Evolutionary conservation across 2,329 filamentous ascomycete species (phyloP).

Genomic region (Furcasterigmium furcatum): DNA sequence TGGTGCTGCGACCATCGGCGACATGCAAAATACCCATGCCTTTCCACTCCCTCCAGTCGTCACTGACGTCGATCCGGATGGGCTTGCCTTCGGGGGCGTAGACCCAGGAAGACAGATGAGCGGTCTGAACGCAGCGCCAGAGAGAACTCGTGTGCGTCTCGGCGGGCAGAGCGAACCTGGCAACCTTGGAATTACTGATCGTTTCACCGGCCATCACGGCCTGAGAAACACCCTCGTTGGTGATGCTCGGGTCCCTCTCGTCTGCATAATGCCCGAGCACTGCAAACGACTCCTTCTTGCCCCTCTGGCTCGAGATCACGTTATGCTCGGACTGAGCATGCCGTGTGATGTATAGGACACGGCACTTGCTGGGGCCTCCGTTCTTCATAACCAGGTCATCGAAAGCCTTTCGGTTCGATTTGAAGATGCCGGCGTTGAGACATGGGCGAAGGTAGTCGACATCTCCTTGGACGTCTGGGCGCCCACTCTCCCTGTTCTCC

Average conservation of each 20-base stretch:
- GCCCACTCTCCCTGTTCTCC: not conserved
- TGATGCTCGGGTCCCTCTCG: not conserved
- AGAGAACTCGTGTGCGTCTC: not conserved
- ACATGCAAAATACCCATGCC: not conserved
- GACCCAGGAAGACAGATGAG: not conserved
- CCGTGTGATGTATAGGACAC: not conserved
- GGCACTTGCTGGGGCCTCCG: not conserved
- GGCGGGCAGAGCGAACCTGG: not conserved
- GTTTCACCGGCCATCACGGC: not conserved
- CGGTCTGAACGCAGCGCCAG: not conserved
- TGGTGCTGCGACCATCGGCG: not conserved
- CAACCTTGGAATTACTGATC: not conserved
- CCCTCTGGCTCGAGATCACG: not conserved
- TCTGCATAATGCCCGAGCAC: not conserved
- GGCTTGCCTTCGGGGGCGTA: not conserved
- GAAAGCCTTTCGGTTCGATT: not conserved
- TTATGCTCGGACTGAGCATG: slow-evolving; percentile 1
- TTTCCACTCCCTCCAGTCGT: not conserved
- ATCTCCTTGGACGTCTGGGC: not conserved
- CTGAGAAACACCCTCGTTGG: not conserved
- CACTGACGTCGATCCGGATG: not conserved
- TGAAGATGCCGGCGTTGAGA: too few species aligned
- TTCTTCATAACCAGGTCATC: not conserved
- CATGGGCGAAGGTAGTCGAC: too few species aligned
- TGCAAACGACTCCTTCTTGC: not conserved